Base-by-base conservation (phyloP, 345 rosid genomes). In the Camelina hispida region DNA sequence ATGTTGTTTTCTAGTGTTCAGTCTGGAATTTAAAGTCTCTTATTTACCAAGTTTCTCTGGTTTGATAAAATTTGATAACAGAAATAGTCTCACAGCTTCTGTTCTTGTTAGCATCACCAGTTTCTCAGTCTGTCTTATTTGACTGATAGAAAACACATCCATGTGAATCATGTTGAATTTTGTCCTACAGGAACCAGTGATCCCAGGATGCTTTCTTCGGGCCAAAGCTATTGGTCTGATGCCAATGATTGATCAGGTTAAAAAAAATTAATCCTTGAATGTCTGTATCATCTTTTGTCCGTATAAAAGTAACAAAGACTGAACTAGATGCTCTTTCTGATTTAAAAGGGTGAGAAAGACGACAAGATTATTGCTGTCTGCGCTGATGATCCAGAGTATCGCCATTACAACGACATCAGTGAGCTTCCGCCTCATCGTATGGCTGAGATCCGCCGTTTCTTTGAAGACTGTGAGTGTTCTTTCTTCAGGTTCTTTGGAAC, bases 161-260 rank as follows among this genome's bases (percentile, higher is more conserved):
- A 62, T 69, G 14, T 62, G 52, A 62, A 75, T 57, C 35, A 15
- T 18, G 14, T 75, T 60, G 16, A 10, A 0, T 58, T 18, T 65
- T 4, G 5, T 51, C n/a, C 2, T 51, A 60, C 80, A 95, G 99
- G 99, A 95, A 82, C 99, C 97, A 5, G 99, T 95, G 78, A 87
- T 92, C 72, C 97, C 99, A 34, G 97, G 99, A 53, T 92, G 99
- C 82, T 95, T 91, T 79, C 93, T 95, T 59, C 85, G 99, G 50
- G 97, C 97, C 69, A 95, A 87, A 82, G 99, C 99, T 63, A 92
- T 95, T 43, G 99, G 99, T 68, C 89, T 95, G 55, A 95, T 95
- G 99, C 99, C 99, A 79, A 95, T 95, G 99, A 95, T 95, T 71
- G 99, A 95, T 71, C 97, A 90, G 91, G 99, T 92, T n/a, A 46